These are phyloP conservation scores for Notholithocarpus densiflorus DNA, from an alignment of 306 rosid species.

Conservation along the genomic window DNA sequence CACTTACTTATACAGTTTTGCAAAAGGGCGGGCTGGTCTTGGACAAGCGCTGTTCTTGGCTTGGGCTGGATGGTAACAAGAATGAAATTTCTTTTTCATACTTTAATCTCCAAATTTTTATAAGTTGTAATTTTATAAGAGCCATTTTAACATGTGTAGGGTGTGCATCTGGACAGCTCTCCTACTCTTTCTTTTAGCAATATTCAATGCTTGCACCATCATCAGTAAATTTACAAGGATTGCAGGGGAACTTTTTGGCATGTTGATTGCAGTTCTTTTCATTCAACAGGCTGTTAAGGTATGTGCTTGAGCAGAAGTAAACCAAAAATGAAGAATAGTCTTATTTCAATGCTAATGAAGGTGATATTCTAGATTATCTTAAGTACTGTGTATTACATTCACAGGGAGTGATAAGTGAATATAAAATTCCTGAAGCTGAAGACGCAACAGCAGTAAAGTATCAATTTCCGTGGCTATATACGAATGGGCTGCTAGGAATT, in stretches of 20 bases:
- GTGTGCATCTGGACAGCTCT: constrained; percentile 88
- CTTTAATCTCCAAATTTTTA: too few species aligned
- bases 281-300: constrained; percentile 90
- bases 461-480: constrained; percentile 59
- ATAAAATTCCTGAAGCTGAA: constrained; percentile 50
- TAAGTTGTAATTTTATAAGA: neutral
- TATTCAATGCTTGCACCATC: constrained; percentile 67
- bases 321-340: too few species aligned
- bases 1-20: constrained; percentile 69
- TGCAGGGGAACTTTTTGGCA: constrained; percentile 85
- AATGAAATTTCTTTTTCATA: neutral
- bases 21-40: constrained; percentile 50
- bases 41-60: constrained; percentile 67
- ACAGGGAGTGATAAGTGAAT: constrained; percentile 75
- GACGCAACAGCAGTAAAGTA: constrained; percentile 37
- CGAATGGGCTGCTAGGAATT: constrained; percentile 69
- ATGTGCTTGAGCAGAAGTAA: neutral
- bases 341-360: too few species aligned
- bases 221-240: constrained; percentile 79
- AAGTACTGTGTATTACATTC: neutral
- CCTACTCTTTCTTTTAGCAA: constrained; percentile 66
- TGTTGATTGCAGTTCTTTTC: constrained; percentile 79
- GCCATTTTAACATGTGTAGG: constrained; percentile 41
- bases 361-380: too few species aligned
- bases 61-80: constrained; percentile 84